A percentile compares a stretch with the other conserved stretches of the same genome.
phyloP scores from a whole-genome alignment of 345 rosid genomes.

The Fremontodendron californicum region DNA sequence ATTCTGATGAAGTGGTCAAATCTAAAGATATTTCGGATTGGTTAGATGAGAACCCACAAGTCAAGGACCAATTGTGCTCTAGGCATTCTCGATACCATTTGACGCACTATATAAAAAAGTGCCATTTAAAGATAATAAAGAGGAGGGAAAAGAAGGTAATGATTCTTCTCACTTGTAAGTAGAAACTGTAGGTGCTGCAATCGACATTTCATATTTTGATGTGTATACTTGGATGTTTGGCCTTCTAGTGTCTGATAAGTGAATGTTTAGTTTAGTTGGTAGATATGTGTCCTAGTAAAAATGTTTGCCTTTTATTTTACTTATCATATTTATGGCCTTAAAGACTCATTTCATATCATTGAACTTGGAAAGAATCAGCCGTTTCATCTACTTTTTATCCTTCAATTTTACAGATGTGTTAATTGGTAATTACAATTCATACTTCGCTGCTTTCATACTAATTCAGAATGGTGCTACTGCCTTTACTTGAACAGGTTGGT shows the following conservation, averaged over 20 bases:
- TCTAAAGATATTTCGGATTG: conserved; percentile 82
- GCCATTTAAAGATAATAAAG: conserved; percentile 90
- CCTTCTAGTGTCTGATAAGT: neutral
- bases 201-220: neutral
- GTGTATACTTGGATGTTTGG: neutral
- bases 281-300: too few relatives aligned
- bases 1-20: conserved; percentile 67
- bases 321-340: neutral
- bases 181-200: neutral
- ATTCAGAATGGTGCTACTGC: conserved; percentile 1
- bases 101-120: conserved; percentile 87
- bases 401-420: neutral
- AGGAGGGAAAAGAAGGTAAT: conserved; percentile 77
- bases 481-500: conserved; percentile 35
- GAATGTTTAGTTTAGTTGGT: neutral
- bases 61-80: conserved; percentile 58
- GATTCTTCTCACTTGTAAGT: neutral
- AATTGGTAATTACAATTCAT: neutral
- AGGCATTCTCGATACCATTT: conserved; percentile 83
- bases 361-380: neutral
- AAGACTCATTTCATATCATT: neutral
- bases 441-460: neutral
- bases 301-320: neutral
- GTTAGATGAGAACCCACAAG: conserved; percentile 62
- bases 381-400: neutral